phyloP scores from a whole-genome alignment of 805 yeast species.

The Yarrowia deformans region DNA sequence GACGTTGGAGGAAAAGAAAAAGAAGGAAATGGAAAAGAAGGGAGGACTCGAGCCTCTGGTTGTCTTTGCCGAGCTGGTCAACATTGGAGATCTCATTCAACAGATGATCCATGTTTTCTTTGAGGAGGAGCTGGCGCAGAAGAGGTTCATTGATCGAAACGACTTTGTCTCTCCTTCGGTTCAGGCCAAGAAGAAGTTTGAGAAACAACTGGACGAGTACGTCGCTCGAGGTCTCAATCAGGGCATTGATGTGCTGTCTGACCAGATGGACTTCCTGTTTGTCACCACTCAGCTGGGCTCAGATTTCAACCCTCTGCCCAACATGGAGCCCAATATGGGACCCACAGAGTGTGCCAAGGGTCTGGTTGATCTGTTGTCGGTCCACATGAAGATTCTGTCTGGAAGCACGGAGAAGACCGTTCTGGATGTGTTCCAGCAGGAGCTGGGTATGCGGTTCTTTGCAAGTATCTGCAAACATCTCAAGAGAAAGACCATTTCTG shows the following conservation, averaged over 20 bases:
- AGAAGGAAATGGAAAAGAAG: constrained; percentile 40
- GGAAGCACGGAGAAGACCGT: constrained; percentile 89
- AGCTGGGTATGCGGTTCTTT: constrained; percentile 87
- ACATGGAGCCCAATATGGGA: constrained; percentile 49
- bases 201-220: constrained; percentile 78
- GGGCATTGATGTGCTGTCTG: constrained; percentile 89
- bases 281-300: constrained; percentile 62
- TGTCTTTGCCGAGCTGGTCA: constrained; percentile 87
- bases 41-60: constrained; percentile 73
- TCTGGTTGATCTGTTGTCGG: constrained; percentile 66
- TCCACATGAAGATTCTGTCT: constrained; percentile 73
- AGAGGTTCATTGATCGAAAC: constrained; percentile 68
- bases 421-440: constrained; percentile 92
- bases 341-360: constrained; percentile 72
- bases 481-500: constrained; percentile 74
- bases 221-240: constrained; percentile 93
- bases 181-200: constrained; percentile 81
- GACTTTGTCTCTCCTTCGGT: constrained; percentile 82
- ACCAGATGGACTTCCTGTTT: constrained; percentile 73
- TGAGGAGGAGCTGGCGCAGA: constrained; percentile 73
- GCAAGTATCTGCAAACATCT: constrained; percentile 76
- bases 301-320: constrained; percentile 65
- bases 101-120: constrained; percentile 93
- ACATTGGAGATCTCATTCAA: constrained; percentile 88
- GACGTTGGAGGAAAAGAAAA: background rate